phyloP scores from a whole-genome alignment of 2,329 filamentous ascomycete species.

The Clarireedia paspali region DNA sequence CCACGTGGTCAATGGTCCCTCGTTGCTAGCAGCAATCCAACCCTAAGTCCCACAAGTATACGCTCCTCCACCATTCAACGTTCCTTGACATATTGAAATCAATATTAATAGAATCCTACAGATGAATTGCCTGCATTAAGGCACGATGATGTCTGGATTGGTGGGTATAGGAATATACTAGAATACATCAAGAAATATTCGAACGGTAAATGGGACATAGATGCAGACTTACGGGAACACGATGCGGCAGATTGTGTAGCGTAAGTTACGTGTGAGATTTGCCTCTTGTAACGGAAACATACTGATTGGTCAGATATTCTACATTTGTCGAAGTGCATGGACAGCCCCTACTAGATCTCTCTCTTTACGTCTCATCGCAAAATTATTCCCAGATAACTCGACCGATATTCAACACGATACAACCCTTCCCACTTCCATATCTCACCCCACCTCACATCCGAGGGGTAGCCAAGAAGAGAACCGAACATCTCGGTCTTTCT shows the following conservation, averaged over 20 bases:
- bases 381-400: constrained; percentile 77
- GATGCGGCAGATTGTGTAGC: constrained; percentile 41
- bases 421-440: constrained; percentile 86
- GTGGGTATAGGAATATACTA: constrained; percentile 45
- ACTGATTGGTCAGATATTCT: constrained; percentile 35
- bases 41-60: constrained; percentile 63
- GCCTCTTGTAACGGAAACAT: not conserved
- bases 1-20: constrained; percentile 58
- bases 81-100: not conserved
- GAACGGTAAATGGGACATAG: constrained; percentile 40
- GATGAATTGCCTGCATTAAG: constrained; percentile 50
- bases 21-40: constrained; percentile 65
- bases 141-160: constrained; percentile 43
- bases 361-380: constrained; percentile 80
- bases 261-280: constrained; percentile 29
- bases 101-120: constrained; percentile 23
- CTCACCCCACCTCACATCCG: constrained; percentile 70
- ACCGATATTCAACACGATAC: constrained; percentile 69
- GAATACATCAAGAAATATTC: constrained; percentile 38
- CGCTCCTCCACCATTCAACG: constrained; percentile 17
- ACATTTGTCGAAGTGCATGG: constrained; percentile 69
- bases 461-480: constrained; percentile 60
- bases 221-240: constrained; percentile 34
- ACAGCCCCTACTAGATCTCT: constrained; percentile 74
- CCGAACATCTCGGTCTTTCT: constrained; percentile 61